Conservation (phyloP, 441 rosid genomes). For the Eruca vesicaria region DNA sequence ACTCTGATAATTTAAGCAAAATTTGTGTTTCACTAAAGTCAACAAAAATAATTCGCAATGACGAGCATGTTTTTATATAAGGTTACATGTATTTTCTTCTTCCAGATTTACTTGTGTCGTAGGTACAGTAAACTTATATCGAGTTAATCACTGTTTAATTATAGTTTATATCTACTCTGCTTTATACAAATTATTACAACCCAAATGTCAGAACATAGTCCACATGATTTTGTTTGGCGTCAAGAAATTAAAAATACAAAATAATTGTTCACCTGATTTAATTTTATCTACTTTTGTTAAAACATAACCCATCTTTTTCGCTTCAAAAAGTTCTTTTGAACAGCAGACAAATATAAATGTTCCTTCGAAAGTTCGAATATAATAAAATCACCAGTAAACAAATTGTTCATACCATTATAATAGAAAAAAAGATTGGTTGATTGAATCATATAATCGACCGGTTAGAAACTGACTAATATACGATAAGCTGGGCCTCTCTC, state of each 20-base stretch:
- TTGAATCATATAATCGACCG: slow-evolving; percentile 25
- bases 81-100: background rate
- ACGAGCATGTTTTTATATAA: background rate
- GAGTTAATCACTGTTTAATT: slow-evolving; percentile 20
- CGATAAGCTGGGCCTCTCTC: too few species aligned
- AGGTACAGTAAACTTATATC: background rate
- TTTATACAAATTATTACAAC: slow-evolving; percentile 24
- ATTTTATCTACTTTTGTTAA: slow-evolving; percentile 10
- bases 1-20: background rate
- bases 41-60: background rate
- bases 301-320: slow-evolving; percentile 24
- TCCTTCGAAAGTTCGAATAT: slow-evolving; percentile 17
- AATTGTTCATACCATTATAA: slow-evolving; percentile 16
- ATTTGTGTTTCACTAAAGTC: background rate
- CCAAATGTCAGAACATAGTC: slow-evolving; percentile 28
- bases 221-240: slow-evolving; percentile 34
- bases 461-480: too few species aligned
- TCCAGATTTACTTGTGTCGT: background rate
- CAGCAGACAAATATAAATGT: slow-evolving; percentile 29
- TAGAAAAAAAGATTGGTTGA: slow-evolving; percentile 22
- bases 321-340: slow-evolving; percentile 13
- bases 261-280: slow-evolving; percentile 24
- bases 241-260: background rate
- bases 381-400: slow-evolving; percentile 7
- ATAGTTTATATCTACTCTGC: slow-evolving; percentile 20